phyloP scores from a whole-genome alignment of 139 green algal species.

The Coelastrella sp. region DNA sequence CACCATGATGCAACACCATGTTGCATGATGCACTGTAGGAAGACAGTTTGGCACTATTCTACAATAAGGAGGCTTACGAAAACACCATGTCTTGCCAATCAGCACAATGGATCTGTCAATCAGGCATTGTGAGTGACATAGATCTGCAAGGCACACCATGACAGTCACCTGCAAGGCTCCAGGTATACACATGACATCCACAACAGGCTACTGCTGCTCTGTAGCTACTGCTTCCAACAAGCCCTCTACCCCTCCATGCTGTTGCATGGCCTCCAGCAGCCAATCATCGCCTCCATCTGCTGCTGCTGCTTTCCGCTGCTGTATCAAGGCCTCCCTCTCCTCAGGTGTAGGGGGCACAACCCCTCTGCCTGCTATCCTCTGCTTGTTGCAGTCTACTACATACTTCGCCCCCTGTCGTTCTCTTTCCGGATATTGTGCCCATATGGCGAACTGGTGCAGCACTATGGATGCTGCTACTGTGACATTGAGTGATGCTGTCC shows the following conservation, averaged over 20 bases:
- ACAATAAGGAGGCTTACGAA: no score
- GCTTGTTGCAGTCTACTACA: slow-evolving; percentile 67
- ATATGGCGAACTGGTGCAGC: slow-evolving; percentile 93
- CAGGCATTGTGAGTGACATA: no score
- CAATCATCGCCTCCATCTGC: slow-evolving; percentile 3
- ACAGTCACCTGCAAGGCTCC: no score
- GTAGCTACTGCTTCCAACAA: neutral
- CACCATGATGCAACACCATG: no score
- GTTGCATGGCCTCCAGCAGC: slow-evolving; percentile 32
- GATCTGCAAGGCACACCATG: no score
- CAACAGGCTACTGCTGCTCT: no score
- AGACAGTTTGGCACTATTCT: no score
- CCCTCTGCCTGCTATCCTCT: slow-evolving; percentile 54
- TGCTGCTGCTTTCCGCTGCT: neutral
- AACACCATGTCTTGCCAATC: no score
- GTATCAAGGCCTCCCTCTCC: slow-evolving; percentile 10
- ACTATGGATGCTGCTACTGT: slow-evolving; percentile 93
- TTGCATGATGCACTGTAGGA: no score
- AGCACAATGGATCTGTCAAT: no score
- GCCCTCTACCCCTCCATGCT: slow-evolving; percentile 23
- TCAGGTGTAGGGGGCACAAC: slow-evolving; percentile 40
- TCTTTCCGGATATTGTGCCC: slow-evolving; percentile 82
- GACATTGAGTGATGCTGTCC: slow-evolving; percentile 97
- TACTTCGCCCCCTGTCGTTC: slow-evolving; percentile 83
- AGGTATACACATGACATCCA: no score